phyloP scores from a whole-genome alignment of 257 asterid genomes.

The Fraxinus pennsylvanica region DNA sequence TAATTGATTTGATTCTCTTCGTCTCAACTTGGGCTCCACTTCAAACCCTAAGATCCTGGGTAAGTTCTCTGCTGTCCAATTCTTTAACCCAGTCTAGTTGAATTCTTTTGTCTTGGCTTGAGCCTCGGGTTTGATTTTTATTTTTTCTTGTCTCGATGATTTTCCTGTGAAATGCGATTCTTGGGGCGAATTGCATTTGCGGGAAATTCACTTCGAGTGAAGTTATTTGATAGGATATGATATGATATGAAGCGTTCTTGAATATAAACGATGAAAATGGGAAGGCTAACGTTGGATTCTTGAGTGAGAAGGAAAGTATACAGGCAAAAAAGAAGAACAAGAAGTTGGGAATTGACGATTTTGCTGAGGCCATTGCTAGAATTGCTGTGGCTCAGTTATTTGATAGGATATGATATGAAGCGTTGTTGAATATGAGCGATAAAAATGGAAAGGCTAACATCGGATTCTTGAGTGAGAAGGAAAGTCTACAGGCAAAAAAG shows the following conservation, averaged over 20 bases:
- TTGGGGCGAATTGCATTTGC: too few species aligned
- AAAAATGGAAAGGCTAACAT: constrained; percentile 60
- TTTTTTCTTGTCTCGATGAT: too few species aligned
- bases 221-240: constrained; percentile 14
- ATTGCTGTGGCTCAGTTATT: constrained; percentile 42
- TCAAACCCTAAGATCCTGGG: too few species aligned
- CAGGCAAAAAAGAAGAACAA: constrained; percentile 29
- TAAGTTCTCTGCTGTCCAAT: too few species aligned
- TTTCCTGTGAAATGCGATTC: too few species aligned
- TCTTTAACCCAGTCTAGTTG: too few species aligned
- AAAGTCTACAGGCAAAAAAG: constrained; percentile 22
- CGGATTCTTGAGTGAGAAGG: constrained; percentile 42
- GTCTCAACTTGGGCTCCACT: too few species aligned
- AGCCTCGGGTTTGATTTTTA: too few species aligned
- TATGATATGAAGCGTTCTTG: constrained; percentile 45
- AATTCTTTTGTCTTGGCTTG: too few species aligned
- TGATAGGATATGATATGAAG: constrained; percentile 42
- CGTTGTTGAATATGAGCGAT: constrained; percentile 71
- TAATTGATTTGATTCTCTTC: too few species aligned
- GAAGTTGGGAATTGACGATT: constrained; percentile 37
- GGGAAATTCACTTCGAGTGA: constrained; percentile 21
- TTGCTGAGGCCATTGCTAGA: constrained; percentile 35
- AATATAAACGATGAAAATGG: constrained; percentile 81
- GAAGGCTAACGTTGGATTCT: constrained; percentile 46
- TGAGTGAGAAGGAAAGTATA: constrained; percentile 36